phyloP scores from a whole-genome alignment of 306 rosid genomes.

The Geum urbanum region DNA sequence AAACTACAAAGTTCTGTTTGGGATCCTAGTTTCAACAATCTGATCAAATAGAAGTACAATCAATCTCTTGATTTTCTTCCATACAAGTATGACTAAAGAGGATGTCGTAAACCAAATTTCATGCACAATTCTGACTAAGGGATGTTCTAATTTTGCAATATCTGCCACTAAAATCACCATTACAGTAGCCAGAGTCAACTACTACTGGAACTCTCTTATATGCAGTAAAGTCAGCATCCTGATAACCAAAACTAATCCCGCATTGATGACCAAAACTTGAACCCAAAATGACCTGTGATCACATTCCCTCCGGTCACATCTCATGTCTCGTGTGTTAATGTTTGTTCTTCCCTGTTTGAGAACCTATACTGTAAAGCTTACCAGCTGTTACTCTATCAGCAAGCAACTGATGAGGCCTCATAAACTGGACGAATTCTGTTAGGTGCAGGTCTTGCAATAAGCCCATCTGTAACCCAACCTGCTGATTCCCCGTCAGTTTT shows the following conservation, averaged over 20 bases:
- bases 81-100: not conserved
- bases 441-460: conserved; percentile 81
- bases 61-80: not conserved
- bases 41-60: not conserved
- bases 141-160: not conserved
- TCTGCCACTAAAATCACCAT: not conserved
- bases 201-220: not conserved
- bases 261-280: not conserved
- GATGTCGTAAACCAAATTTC: not conserved
- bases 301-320: not conserved
- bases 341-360: not conserved
- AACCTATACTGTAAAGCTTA: conserved; percentile 4
- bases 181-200: not conserved
- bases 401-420: conserved; percentile 21
- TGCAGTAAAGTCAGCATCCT: conserved; percentile 1
- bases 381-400: conserved; percentile 22
- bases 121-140: not conserved
- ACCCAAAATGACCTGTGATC: not conserved
- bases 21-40: not conserved
- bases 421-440: conserved; percentile 46
- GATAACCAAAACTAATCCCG: not conserved
- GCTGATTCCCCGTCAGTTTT: conserved; percentile 61
- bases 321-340: not conserved
- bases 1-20: not conserved
- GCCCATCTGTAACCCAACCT: conserved; percentile 82